Conservation (phyloP, 805 yeast species). For the Barnettozyma sp. region DNA sequence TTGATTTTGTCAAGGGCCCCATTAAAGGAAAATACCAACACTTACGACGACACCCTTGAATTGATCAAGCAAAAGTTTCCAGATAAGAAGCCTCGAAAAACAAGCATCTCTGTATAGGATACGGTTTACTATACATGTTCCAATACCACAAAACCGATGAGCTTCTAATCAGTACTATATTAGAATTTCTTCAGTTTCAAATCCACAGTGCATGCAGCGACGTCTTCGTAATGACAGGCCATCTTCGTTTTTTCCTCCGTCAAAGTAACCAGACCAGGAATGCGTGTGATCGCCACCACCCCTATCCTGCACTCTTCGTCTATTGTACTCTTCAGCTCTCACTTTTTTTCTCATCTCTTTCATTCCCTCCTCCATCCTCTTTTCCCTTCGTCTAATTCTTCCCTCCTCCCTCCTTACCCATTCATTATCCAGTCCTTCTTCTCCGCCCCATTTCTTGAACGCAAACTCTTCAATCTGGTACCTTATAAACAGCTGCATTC, state of each 20-base stretch:
- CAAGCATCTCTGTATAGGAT: background rate
- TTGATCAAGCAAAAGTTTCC: conserved; percentile 6
- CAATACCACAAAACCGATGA: background rate
- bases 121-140: background rate
- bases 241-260: conserved; percentile 36
- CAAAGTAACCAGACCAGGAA: conserved; percentile 58
- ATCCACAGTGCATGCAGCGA: conserved; percentile 74
- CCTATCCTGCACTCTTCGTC: conserved; percentile 54
- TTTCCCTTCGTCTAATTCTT: conserved; percentile 67
- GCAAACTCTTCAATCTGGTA: conserved; percentile 93
- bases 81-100: no score
- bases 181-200: conserved; percentile 72
- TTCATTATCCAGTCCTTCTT: conserved; percentile 84
- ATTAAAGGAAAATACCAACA: conserved; percentile 4
- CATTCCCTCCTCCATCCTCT: conserved; percentile 69
- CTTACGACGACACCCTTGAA: conserved; percentile 7
- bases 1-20: conserved; percentile 1
- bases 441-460: conserved; percentile 90
- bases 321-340: conserved; percentile 83
- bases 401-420: conserved; percentile 78
- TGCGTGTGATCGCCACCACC: conserved; percentile 65
- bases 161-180: conserved; percentile 3
- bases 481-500: conserved; percentile 88
- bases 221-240: conserved; percentile 40
- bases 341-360: conserved; percentile 86